Evolutionary conservation across 352 stramenopile species (phyloP).

Genomic region (Phytophthora nicotianae): DNA sequence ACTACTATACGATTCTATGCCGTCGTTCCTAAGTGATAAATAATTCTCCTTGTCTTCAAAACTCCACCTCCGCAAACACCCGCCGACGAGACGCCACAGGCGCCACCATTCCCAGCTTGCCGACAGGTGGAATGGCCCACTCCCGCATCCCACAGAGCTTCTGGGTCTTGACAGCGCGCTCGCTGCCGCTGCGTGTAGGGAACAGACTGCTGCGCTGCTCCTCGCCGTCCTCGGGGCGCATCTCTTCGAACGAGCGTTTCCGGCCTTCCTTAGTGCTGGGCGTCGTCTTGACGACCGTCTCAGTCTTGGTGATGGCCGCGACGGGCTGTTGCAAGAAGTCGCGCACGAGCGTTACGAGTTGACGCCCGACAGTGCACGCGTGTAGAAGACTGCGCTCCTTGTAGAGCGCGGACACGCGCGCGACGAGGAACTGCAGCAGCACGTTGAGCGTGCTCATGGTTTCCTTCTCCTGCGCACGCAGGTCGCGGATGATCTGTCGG

Average conservation of each 20-base stretch:
- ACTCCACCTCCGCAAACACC: slow-evolving; percentile 84
- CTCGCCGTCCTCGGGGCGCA: slow-evolving; percentile 48
- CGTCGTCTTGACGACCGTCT: slow-evolving; percentile 20
- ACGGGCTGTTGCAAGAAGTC: slow-evolving; percentile 72
- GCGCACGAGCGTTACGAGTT: slow-evolving; percentile 63
- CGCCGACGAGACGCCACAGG: slow-evolving; percentile 56
- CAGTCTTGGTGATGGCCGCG: slow-evolving; percentile 15
- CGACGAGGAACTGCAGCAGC: slow-evolving; percentile 71
- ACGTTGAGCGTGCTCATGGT: slow-evolving; percentile 79
- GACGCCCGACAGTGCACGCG: slow-evolving; percentile 54
- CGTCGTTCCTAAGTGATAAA: slow-evolving; percentile 29
- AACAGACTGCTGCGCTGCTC: slow-evolving; percentile 36
- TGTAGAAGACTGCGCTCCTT: slow-evolving; percentile 61
- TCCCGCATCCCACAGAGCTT: slow-evolving; percentile 63
- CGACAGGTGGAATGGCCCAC: slow-evolving; percentile 47
- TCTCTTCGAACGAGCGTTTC: slow-evolving; percentile 67
- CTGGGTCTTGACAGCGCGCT: slow-evolving; percentile 57
- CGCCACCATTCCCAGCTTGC: slow-evolving; percentile 44
- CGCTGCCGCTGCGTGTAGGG: slow-evolving; percentile 32
- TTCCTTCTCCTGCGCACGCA: slow-evolving; percentile 70
- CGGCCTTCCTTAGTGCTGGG: slow-evolving; percentile 29
- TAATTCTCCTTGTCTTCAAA: slow-evolving; percentile 37
- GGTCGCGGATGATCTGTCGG: slow-evolving; percentile 55
- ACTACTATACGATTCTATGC: slow-evolving; percentile 28
- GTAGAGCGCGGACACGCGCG: slow-evolving; percentile 64